phyloP scores from a whole-genome alignment of 345 rosid genomes.

The Salix udensis region DNA sequence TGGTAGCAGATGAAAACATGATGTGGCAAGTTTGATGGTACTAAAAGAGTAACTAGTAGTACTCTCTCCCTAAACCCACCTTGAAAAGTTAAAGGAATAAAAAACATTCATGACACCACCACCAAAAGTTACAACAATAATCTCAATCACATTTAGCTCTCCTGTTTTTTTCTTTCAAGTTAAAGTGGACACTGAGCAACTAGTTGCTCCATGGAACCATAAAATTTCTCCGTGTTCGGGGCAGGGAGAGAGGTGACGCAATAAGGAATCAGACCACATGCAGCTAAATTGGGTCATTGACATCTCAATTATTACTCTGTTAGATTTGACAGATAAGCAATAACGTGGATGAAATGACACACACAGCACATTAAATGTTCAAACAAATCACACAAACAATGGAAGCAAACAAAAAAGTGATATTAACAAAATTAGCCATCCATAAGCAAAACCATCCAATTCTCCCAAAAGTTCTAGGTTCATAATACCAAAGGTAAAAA shows the following conservation, averaged over 20 bases:
- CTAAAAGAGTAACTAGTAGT: too few relatives aligned
- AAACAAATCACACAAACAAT: neutral
- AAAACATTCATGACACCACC: too few relatives aligned
- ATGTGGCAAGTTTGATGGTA: too few relatives aligned
- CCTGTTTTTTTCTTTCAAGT: too few relatives aligned
- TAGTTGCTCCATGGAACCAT: too few relatives aligned
- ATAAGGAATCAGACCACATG: neutral
- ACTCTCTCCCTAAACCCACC: too few relatives aligned
- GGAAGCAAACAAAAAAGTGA: neutral
- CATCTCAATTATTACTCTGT: neutral
- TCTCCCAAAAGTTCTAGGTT: constrained; percentile 30
- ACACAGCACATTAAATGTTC: neutral
- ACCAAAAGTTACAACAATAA: too few relatives aligned
- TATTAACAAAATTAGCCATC: constrained; percentile 31
- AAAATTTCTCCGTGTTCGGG: neutral
- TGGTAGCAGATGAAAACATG: neutral
- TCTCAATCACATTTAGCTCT: too few relatives aligned
- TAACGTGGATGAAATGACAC: neutral
- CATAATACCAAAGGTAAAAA: constrained; percentile 13
- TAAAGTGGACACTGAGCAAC: too few relatives aligned
- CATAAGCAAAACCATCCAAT: constrained; percentile 21
- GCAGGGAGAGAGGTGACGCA: neutral
- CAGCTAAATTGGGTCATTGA: neutral
- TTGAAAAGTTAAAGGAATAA: too few relatives aligned
- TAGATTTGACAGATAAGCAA: neutral